Conservation (phyloP, 768 basidiomycete species). For the Rhizopogon vesiculosus region DNA sequence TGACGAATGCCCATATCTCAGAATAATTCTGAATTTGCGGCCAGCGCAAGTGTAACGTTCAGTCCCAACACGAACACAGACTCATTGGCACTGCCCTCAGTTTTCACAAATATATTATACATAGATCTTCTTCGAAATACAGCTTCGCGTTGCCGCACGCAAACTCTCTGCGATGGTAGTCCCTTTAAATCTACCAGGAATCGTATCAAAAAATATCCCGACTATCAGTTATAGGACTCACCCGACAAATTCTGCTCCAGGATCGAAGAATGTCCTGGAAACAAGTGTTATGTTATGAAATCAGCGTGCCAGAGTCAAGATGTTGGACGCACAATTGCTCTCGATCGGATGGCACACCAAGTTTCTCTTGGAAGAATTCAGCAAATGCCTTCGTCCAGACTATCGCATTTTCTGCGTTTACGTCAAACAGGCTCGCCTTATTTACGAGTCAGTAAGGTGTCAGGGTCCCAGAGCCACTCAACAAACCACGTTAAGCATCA, state of each 20-base stretch:
- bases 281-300: not conserved
- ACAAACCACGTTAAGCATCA: slow-evolving; percentile 55
- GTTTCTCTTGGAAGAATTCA: slow-evolving; percentile 47
- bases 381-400: slow-evolving; percentile 53
- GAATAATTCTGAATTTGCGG: too few species aligned
- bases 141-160: too few species aligned
- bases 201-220: too few species aligned
- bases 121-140: too few species aligned
- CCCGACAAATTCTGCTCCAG: slow-evolving; percentile 9
- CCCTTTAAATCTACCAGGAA: too few species aligned
- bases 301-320: not conserved
- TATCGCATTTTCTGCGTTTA: slow-evolving; percentile 41
- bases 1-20: too few species aligned
- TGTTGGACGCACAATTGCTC: slow-evolving; percentile 48
- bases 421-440: slow-evolving; percentile 58
- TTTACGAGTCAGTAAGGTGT: not conserved
- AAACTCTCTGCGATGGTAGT: too few species aligned
- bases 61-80: too few species aligned
- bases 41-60: too few species aligned
- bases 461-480: not conserved
- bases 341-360: slow-evolving; percentile 45
- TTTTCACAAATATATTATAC: too few species aligned
- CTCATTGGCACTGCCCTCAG: too few species aligned
- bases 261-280: slow-evolving; percentile 21
- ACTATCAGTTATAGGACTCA: too few species aligned